Evolutionary conservation across 768 basidiomycete genomes (phyloP).

Genomic region (Macrolepiota fuliginosa): DNA sequence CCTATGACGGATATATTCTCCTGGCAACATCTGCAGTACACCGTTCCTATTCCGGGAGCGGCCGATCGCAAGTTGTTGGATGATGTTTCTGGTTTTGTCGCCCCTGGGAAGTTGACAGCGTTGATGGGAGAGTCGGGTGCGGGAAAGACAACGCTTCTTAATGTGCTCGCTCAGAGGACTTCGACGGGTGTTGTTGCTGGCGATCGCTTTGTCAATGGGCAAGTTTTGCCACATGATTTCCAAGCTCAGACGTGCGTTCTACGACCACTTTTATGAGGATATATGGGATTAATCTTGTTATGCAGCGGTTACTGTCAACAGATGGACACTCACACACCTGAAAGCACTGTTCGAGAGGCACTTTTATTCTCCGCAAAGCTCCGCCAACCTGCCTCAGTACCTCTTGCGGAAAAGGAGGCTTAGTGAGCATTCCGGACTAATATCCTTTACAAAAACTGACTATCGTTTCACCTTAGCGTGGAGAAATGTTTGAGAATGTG

Average conservation of each 20-base stretch:
- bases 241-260: conserved; percentile 52
- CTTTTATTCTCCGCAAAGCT: conserved; percentile 79
- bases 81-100: conserved; percentile 77
- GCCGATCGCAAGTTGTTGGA: conserved; percentile 51
- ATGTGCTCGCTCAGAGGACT: conserved; percentile 53
- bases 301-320: conserved; percentile 77
- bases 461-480: conserved; percentile 25
- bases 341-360: conserved; percentile 79
- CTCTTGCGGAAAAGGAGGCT: conserved; percentile 70
- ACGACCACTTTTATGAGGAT: background rate
- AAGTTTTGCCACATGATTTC: conserved; percentile 52
- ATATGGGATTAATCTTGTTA: background rate
- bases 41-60: conserved; percentile 53
- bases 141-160: conserved; percentile 58
- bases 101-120: conserved; percentile 78
- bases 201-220: conserved; percentile 55
- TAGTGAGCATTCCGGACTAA: conserved; percentile 48
- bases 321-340: conserved; percentile 77
- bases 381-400: conserved; percentile 69
- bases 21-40: conserved; percentile 74
- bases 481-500: conserved; percentile 58
- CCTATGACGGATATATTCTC: conserved; percentile 66
- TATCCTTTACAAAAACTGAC: background rate
- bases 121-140: conserved; percentile 65
- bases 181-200: conserved; percentile 48